Conservation (phyloP, 2,329 filamentous ascomycete species). For the Rutstroemia sp. region DNA sequence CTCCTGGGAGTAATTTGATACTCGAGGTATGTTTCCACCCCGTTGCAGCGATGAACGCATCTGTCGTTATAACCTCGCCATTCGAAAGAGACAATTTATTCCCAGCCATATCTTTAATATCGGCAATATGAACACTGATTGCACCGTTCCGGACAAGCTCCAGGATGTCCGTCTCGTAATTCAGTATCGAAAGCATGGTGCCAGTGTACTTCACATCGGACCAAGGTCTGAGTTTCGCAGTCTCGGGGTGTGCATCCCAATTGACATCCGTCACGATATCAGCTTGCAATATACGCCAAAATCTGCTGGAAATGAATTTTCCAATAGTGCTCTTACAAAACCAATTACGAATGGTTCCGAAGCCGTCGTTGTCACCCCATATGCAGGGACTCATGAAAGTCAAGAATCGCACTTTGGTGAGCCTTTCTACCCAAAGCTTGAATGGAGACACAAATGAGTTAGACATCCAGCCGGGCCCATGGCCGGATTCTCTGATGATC, state of each 20-base stretch:
- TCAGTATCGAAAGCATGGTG: constrained; percentile 50
- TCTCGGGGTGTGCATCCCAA: constrained; percentile 47
- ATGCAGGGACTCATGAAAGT: constrained; percentile 71
- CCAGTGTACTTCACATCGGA: constrained; percentile 44
- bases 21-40: constrained; percentile 50
- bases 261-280: constrained; percentile 47
- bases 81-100: constrained; percentile 43
- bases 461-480: constrained; percentile 52
- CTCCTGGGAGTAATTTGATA: constrained; percentile 44
- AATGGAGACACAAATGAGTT: constrained; percentile 57
- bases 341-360: constrained; percentile 43
- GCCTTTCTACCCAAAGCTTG: constrained; percentile 61
- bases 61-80: constrained; percentile 39
- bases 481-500: constrained; percentile 49
- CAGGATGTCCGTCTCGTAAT: constrained; percentile 51
- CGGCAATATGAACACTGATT: constrained; percentile 44
- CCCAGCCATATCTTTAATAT: constrained; percentile 40
- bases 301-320: constrained; percentile 44
- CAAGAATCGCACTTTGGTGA: constrained; percentile 58
- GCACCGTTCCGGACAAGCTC: constrained; percentile 46
- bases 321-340: constrained; percentile 52
- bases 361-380: constrained; percentile 60
- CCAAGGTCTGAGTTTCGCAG: constrained; percentile 47
- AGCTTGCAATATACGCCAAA: constrained; percentile 49
- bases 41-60: constrained; percentile 48